phyloP scores from a whole-genome alignment of 805 yeast species.

The Yamadazyma insecticola region DNA sequence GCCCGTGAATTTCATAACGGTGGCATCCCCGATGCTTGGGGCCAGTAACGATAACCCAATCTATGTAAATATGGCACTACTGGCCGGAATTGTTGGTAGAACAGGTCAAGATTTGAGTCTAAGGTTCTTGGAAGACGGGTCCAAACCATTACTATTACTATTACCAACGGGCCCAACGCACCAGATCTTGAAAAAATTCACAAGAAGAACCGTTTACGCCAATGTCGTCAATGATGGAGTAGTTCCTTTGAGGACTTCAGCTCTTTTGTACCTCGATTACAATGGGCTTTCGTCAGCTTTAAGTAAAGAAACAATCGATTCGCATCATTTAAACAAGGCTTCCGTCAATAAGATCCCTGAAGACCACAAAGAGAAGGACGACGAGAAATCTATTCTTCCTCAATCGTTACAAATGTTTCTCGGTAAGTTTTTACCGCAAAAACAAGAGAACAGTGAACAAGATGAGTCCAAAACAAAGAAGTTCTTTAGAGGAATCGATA shows the following conservation, averaged over 20 bases:
- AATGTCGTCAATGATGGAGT: constrained; percentile 92
- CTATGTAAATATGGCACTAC: constrained; percentile 77
- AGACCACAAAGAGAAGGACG: constrained; percentile 9
- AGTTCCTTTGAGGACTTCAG: constrained; percentile 89
- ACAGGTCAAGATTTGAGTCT: constrained; percentile 90
- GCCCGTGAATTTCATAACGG: constrained; percentile 74
- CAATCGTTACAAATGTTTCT: constrained; percentile 33
- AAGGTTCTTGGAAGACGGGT: constrained; percentile 35
- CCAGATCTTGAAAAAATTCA: constrained; percentile 55
- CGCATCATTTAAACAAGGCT: constrained; percentile 9
- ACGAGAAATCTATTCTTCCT: constrained; percentile 7
- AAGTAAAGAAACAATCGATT: constrained; percentile 13
- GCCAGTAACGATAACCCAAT: constrained; percentile 83
- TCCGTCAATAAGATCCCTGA: constrained; percentile 11
- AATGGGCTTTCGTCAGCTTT: constrained; percentile 39
- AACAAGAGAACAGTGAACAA: constrained; percentile 17
- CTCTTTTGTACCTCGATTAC: constrained; percentile 83
- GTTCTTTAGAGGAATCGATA: constrained; percentile 20
- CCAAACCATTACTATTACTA: constrained; percentile 65
- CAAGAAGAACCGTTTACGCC: constrained; percentile 78
- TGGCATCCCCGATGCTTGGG: constrained; percentile 90
- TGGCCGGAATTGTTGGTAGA: constrained; percentile 85
- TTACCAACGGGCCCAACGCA: constrained; percentile 76
- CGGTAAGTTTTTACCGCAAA: constrained; percentile 40
- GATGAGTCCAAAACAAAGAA: constrained; percentile 15